phyloP scores from a whole-genome alignment of 1,139 yeast genomes.

The Debaryomyces udenii region DNA sequence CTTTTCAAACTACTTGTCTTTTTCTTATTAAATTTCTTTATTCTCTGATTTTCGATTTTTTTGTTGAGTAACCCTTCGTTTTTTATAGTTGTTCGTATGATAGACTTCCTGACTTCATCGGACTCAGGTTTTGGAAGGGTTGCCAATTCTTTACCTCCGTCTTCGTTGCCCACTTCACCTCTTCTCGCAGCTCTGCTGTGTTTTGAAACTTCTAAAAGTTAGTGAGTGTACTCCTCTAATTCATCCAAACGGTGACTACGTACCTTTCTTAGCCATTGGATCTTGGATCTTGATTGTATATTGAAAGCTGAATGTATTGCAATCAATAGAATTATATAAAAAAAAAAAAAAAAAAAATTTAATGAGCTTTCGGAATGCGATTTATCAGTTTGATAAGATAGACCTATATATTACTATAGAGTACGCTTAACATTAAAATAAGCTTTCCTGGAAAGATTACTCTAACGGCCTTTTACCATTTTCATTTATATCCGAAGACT shows the following conservation, averaged over 20 bases:
- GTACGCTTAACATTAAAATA: not conserved
- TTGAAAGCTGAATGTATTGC: too few species aligned
- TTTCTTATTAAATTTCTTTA: slow-evolving; percentile 38
- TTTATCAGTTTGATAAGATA: slow-evolving; percentile 1
- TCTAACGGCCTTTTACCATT: slow-evolving; percentile 8
- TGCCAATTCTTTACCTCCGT: slow-evolving; percentile 53
- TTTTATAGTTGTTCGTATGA: slow-evolving; percentile 69
- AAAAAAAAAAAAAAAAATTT: slow-evolving; percentile 10
- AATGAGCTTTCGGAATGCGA: slow-evolving; percentile 5
- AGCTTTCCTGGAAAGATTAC: not conserved
- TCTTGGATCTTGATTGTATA: not conserved
- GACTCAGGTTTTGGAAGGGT: slow-evolving; percentile 59
- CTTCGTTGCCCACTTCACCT: slow-evolving; percentile 47
- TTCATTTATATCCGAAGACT: slow-evolving; percentile 6
- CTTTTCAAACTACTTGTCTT: slow-evolving; percentile 39
- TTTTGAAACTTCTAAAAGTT: slow-evolving; percentile 51
- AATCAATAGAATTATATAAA: not conserved
- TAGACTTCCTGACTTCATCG: slow-evolving; percentile 61
- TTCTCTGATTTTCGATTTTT: slow-evolving; percentile 52
- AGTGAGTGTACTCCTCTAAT: slow-evolving; percentile 19
- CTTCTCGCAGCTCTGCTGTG: slow-evolving; percentile 80
- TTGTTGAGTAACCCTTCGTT: slow-evolving; percentile 63
- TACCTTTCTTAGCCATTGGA: slow-evolving; percentile 14
- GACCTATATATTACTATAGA: too few species aligned
- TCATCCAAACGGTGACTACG: slow-evolving; percentile 1